These are phyloP conservation scores for Pythium brachiatum DNA, from an alignment of 352 stramenopile genomes.

Conservation along the genomic window DNA sequence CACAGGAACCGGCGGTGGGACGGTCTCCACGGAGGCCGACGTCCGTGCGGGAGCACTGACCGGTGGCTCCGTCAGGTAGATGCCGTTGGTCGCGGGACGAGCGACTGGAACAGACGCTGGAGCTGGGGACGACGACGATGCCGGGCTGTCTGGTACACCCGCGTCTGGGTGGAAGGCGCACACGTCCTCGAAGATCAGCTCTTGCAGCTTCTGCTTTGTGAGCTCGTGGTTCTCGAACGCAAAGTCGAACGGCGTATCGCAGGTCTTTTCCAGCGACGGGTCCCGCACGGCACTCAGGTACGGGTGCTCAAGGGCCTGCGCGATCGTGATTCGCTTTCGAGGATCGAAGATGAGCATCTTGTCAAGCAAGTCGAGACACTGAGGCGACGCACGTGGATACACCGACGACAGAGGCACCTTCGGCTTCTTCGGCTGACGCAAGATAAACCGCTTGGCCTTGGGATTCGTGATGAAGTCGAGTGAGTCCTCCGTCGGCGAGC, in stretches of 20 bases:
- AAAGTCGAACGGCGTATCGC: slow-evolving; percentile 81
- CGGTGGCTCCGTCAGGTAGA: slow-evolving; percentile 25
- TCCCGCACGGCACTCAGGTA: slow-evolving; percentile 81
- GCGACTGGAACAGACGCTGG: slow-evolving; percentile 11
- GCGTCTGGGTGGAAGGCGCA: slow-evolving; percentile 87
- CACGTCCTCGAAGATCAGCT: slow-evolving; percentile 91
- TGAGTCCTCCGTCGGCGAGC: slow-evolving; percentile 70
- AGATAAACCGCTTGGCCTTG: slow-evolving; percentile 87
- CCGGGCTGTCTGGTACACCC: slow-evolving; percentile 37
- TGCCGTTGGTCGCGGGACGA: not conserved
- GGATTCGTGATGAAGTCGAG: slow-evolving; percentile 89
- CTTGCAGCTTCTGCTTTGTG: slow-evolving; percentile 89
- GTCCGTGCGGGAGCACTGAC: slow-evolving; percentile 21
- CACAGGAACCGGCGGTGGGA: slow-evolving; percentile 12
- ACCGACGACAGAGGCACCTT: slow-evolving; percentile 79
- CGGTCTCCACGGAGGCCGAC: not conserved
- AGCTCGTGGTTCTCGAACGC: slow-evolving; percentile 86
- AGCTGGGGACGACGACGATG: not conserved
- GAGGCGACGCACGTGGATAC: slow-evolving; percentile 78
- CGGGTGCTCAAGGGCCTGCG: slow-evolving; percentile 71
- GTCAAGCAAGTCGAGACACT: slow-evolving; percentile 89
- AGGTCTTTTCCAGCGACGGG: slow-evolving; percentile 68
- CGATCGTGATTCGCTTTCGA: slow-evolving; percentile 78
- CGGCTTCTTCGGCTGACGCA: slow-evolving; percentile 85
- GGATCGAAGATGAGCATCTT: slow-evolving; percentile 95